phyloP scores from a whole-genome alignment of 495 filamentous ascomycete species.

The Penicillium chermesinum region DNA sequence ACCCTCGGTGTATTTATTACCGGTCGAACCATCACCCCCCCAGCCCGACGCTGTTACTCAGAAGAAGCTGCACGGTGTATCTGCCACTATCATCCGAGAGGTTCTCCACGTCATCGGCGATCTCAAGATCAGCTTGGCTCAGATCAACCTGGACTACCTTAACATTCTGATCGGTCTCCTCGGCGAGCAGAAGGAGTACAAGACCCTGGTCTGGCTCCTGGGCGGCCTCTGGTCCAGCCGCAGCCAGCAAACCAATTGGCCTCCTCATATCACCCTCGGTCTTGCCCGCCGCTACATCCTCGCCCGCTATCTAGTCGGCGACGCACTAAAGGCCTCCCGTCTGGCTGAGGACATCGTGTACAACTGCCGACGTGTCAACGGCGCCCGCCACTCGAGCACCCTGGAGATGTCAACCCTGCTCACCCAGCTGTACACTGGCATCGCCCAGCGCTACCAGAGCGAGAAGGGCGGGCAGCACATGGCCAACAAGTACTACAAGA shows the following conservation, averaged over 20 bases:
- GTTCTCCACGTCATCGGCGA: slow-evolving; percentile 22
- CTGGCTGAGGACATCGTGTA: slow-evolving; percentile 41
- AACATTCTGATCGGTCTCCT: slow-evolving; percentile 33
- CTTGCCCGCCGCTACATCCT: slow-evolving; percentile 35
- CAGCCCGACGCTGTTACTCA: slow-evolving; percentile 14
- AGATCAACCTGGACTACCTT: slow-evolving; percentile 26
- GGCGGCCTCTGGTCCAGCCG: slow-evolving; percentile 31
- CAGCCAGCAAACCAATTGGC: slow-evolving; percentile 21
- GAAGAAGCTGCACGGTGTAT: slow-evolving; percentile 20
- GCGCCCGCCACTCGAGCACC: slow-evolving; percentile 28
- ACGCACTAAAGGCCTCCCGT: slow-evolving; percentile 27
- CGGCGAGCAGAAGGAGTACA: slow-evolving; percentile 35
- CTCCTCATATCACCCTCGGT: slow-evolving; percentile 23
- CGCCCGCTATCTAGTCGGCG: slow-evolving; percentile 33
- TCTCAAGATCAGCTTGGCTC: slow-evolving; percentile 25
- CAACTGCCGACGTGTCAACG: slow-evolving; percentile 39
- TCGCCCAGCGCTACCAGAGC: slow-evolving; percentile 30
- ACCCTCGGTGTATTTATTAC: slow-evolving; percentile 25
- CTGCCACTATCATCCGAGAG: slow-evolving; percentile 19
- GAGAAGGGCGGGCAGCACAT: slow-evolving; percentile 30
- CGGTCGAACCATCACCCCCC: slow-evolving; percentile 15
- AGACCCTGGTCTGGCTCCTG: slow-evolving; percentile 33
- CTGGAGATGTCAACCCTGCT: slow-evolving; percentile 36
- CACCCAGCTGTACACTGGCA: slow-evolving; percentile 35
- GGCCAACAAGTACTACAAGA: slow-evolving; percentile 38